phyloP scores from a whole-genome alignment of 2,329 filamentous ascomycete species.

The Paraconiothyrium sp. region DNA sequence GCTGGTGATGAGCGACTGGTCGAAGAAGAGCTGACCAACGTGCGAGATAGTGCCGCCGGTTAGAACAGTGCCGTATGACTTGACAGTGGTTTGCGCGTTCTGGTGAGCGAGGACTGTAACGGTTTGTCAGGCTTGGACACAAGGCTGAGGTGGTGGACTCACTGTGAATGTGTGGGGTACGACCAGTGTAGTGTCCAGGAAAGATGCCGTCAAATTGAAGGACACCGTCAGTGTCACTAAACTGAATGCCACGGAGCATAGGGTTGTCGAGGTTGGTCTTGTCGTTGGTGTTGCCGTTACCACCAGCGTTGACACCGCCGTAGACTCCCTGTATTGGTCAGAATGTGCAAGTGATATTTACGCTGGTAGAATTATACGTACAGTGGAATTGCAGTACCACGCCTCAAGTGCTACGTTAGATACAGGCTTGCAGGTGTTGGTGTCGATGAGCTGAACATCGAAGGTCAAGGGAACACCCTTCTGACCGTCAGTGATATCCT shows the following conservation, averaged over 20 bases:
- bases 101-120: conserved; percentile 45
- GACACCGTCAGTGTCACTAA: conserved; percentile 57
- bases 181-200: conserved; percentile 50
- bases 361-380: background rate
- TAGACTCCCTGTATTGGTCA: conserved; percentile 50
- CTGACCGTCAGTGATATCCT: conserved; percentile 58
- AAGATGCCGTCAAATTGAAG: conserved; percentile 58
- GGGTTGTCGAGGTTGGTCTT: conserved; percentile 32
- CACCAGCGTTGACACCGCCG: conserved; percentile 48
- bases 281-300: conserved; percentile 50
- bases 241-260: conserved; percentile 59
- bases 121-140: background rate
- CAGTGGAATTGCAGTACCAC: conserved; percentile 48
- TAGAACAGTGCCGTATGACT: conserved; percentile 33
- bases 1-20: conserved; percentile 63
- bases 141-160: conserved; percentile 1
- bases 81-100: background rate
- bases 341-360: background rate
- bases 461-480: conserved; percentile 57
- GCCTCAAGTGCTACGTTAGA: conserved; percentile 59
- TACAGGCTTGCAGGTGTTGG: conserved; percentile 60
- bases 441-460: conserved; percentile 62
- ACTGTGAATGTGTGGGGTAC: conserved; percentile 35
- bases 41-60: conserved; percentile 61
- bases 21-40: conserved; percentile 71